A percentile compares a stretch with the other conserved stretches of the same genome.
Conservation (phyloP, 192 early-diverging fungal species). For the Phlyctochytrium planicorne region DNA sequence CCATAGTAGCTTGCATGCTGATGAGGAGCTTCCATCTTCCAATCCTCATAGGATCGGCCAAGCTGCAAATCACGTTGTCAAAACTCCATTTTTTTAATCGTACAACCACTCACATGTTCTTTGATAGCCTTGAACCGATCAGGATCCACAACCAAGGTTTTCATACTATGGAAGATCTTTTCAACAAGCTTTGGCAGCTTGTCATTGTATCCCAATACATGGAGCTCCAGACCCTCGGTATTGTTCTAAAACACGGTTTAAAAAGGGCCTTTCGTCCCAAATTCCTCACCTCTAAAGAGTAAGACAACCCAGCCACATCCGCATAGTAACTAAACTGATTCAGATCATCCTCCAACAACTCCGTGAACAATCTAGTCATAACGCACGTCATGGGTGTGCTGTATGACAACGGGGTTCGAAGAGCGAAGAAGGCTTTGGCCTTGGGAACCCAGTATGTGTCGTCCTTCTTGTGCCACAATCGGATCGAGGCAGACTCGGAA, state of each 20-base stretch:
- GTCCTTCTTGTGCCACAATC: constrained; percentile 95
- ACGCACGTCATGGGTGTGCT: constrained; percentile 72
- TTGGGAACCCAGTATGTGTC: constrained; percentile 91
- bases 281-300: constrained; percentile 44
- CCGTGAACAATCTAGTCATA: constrained; percentile 67
- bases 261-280: not conserved
- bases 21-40: constrained; percentile 73
- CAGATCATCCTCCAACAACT: constrained; percentile 79
- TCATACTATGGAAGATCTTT: constrained; percentile 70
- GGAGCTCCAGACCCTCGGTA: constrained; percentile 58
- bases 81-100: not conserved
- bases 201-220: constrained; percentile 84
- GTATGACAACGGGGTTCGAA: constrained; percentile 68
- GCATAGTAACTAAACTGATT: constrained; percentile 90
- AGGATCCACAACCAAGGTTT: constrained; percentile 57
- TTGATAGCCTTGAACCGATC: constrained; percentile 79
- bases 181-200: constrained; percentile 72
- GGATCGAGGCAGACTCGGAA: constrained; percentile 51
- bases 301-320: constrained; percentile 81
- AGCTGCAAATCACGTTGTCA: constrained; percentile 42
- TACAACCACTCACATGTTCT: constrained; percentile 45
- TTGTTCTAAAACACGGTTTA: not conserved
- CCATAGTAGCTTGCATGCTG: constrained; percentile 77
- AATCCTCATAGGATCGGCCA: constrained; percentile 73
- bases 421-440: constrained; percentile 70